Evolutionary conservation across 257 asterid genomes (phyloP), one percentile per base, ranked within the genome.

Genomic region (Lantana camara): DNA sequence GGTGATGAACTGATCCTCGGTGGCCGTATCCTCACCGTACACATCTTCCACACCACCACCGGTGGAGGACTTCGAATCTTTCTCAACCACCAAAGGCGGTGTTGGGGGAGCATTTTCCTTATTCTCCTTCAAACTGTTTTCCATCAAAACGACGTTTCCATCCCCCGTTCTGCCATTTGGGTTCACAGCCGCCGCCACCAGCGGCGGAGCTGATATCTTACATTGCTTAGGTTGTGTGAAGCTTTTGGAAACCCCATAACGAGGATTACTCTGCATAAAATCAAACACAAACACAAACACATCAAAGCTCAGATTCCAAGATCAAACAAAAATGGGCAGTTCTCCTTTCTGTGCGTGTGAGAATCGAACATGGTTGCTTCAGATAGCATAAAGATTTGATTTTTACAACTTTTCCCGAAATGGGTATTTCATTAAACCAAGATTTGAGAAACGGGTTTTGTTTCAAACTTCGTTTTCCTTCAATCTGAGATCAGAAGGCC

Each of bases 161-260:
- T 89, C 96, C 29, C 82, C 91, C 1, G 79, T 74, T 44, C 74
- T 76, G 51, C 87, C 90, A 61, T 91, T 90, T 63, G 96, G 75
- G 78, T 77, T 77, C 70, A 63, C 83, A 27, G 85, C 75, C 60
- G 84, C 83, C 59, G 40, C 89, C 69, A 72, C 82, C 68, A 73
- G 73, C 16, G 66, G 54, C n/a, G 95, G 88, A 48, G 80, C 73
- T 71, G 72, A 27, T 58, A 63, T 23, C 66, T 64, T 79, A 62
- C 81, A 67, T 47, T 61, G 81, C 29, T 67, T 46, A 19, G 70
- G 75, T 62, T 63, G 85, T 12, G 73, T 37, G 78, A 78, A 73
- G 69, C 78, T 63, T 60, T 74, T 87, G 12, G 95, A 77, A 20
- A 80, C 82, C 69, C 98, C 93, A 60, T 65, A 71, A 54, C 87